Evolutionary conservation across 169 alveolate genomes (phyloP).

Genomic region (Eimeria mitis): DNA sequence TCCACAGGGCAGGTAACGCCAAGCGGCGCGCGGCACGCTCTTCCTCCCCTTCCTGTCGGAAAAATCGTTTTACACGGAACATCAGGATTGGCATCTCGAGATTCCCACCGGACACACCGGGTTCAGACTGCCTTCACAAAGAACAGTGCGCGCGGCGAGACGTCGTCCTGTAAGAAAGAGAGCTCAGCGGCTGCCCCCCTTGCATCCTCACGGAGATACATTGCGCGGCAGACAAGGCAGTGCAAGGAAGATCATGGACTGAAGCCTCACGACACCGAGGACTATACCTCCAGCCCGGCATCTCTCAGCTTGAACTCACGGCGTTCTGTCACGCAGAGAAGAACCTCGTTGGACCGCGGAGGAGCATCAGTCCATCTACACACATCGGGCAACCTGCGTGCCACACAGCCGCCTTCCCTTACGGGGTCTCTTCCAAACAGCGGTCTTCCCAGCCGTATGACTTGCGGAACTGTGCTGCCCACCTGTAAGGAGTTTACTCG

Average conservation of each 20-base stretch:
- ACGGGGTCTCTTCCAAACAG: not conserved
- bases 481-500: not conserved
- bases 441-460: slow-evolving; percentile 54
- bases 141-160: slow-evolving; percentile 26
- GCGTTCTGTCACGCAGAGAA: not conserved
- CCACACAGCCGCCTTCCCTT: slow-evolving; percentile 54
- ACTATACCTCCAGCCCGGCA: slow-evolving; percentile 18
- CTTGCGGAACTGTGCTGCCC: slow-evolving; percentile 55
- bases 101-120: slow-evolving; percentile 7
- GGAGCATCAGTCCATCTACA: not conserved
- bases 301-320: slow-evolving; percentile 6
- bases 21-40: slow-evolving; percentile 3
- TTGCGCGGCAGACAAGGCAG: slow-evolving; percentile 20
- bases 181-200: slow-evolving; percentile 6
- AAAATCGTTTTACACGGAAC: slow-evolving; percentile 14
- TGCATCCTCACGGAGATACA: slow-evolving; percentile 20
- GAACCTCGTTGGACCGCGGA: not conserved
- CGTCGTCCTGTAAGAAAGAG: not conserved
- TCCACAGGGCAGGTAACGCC: not conserved
- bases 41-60: slow-evolving; percentile 37
- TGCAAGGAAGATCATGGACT: slow-evolving; percentile 56
- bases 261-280: slow-evolving; percentile 14
- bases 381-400: slow-evolving; percentile 43
- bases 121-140: not conserved
- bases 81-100: slow-evolving; percentile 22